Base-by-base conservation (phyloP, 2,329 filamentous ascomycete species). In the Tympanopsis confertula region DNA sequence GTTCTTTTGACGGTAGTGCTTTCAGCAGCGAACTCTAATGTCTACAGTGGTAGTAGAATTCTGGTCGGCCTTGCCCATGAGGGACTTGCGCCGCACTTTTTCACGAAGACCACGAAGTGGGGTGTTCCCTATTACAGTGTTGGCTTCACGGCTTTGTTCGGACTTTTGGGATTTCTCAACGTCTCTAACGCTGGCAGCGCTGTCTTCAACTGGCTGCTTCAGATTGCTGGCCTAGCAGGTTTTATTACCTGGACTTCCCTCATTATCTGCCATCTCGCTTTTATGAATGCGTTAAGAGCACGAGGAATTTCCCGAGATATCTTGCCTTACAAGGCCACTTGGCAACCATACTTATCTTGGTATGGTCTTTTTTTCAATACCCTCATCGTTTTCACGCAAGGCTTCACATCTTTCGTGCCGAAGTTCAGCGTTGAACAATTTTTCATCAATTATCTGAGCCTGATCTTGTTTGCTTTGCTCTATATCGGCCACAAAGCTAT, bases 381-480 rank as follows among this genome's bases (percentile, higher is more conserved):
- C 3, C 57, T 85, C 19, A 63, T 88, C n/a, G 73, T 69, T 1
- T 57, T 88, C 3, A 78, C 84, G 46, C 86, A 86, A 48, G 84
- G 82, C 1, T 89, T 87, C 57, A 71, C 78, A 24, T 71, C 82
- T 13, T 88, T 89, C 53, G 80, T 80, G 53, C 72, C 75, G 0
- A 64, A 77, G 19, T 89, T 78, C 71, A 70, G 65, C 13, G 69
- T 68, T 0, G 63, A 67, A 4, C 65, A 66, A 47, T 91, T 91
- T 49, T 42, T 80, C n/a, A 71, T 73, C 0, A 67, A 59, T 47
- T 86, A 78, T 48, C 65, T 83, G 49, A 80, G 66, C 7, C 61
- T 81, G 1, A 78, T 66, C 35, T 71, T 68, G 45, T 82, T 83
- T 54, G 45, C 76, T 2, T 55, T 62, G 1, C 61, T 82, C 1